Conservation (phyloP, 1,284 basidiomycete species). For the Ceratobasidium sp. region DNA sequence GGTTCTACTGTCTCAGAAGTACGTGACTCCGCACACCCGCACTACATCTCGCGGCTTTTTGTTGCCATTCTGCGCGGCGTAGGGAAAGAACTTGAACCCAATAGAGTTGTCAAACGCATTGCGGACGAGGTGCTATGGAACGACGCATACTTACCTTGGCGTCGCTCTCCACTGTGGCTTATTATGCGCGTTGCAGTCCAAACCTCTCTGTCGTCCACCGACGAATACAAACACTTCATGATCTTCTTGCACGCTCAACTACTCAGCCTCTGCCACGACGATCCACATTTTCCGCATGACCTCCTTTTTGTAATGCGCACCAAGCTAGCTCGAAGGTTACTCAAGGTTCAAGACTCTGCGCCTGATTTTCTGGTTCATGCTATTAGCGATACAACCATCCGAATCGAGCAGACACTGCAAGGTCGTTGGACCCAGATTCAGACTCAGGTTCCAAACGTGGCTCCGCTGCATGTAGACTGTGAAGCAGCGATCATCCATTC, state of each 20-base stretch:
- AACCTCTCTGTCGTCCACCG: constrained; percentile 56
- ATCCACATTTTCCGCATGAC: constrained; percentile 54
- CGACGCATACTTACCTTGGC: constrained; percentile 61
- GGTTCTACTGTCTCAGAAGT: constrained; percentile 53
- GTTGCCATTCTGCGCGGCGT: constrained; percentile 61
- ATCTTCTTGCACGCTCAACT: constrained; percentile 60
- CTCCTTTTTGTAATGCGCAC: constrained; percentile 56
- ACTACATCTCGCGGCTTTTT: constrained; percentile 63
- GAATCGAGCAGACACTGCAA: constrained; percentile 52
- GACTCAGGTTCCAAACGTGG: not conserved
- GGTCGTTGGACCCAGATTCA: constrained; percentile 55
- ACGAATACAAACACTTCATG: constrained; percentile 66
- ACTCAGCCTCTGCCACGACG: constrained; percentile 47
- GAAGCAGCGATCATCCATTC: constrained; percentile 58
- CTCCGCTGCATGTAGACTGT: constrained; percentile 43
- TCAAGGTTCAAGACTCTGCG: constrained; percentile 58
- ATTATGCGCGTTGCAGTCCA: constrained; percentile 66
- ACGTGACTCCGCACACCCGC: constrained; percentile 59
- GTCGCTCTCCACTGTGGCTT: constrained; percentile 65
- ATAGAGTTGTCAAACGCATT: constrained; percentile 60
- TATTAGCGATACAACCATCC: constrained; percentile 49
- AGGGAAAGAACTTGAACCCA: constrained; percentile 53
- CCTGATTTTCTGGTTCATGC: constrained; percentile 49
- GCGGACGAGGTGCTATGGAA: constrained; percentile 65
- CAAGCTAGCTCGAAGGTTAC: constrained; percentile 60